These are phyloP conservation scores for Leishmania tropica DNA, from an alignment of 208 protist genomes.

Conservation along the genomic window DNA sequence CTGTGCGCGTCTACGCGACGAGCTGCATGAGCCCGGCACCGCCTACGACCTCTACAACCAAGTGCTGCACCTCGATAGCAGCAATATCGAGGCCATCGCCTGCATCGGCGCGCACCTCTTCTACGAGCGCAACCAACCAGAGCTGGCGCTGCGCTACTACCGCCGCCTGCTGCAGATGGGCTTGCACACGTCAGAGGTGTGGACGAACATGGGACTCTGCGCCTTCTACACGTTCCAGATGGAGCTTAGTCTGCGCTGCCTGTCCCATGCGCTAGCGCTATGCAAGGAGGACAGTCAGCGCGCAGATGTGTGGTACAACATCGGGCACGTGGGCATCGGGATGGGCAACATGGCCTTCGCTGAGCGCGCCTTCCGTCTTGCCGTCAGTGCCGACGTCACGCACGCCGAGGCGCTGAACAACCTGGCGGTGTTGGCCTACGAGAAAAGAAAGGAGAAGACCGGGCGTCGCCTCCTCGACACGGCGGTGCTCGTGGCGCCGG, in stretches of 20 bases:
- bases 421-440: slow-evolving; percentile 82
- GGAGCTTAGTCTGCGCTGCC: slow-evolving; percentile 93
- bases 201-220: slow-evolving; percentile 96
- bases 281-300: slow-evolving; percentile 67
- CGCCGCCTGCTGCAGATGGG: slow-evolving; percentile 95
- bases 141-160: slow-evolving; percentile 94
- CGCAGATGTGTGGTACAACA: slow-evolving; percentile 96
- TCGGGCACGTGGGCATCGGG: slow-evolving; percentile 93
- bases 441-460: slow-evolving; percentile 44
- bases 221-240: slow-evolving; percentile 94
- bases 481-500: slow-evolving; percentile 66
- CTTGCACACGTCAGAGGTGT: slow-evolving; percentile 91
- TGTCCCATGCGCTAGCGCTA: slow-evolving; percentile 85
- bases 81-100: slow-evolving; percentile 94
- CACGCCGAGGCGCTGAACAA: slow-evolving; percentile 96
- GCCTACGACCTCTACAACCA: slow-evolving; percentile 82
- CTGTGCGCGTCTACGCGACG: slow-evolving; percentile 91
- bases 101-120: slow-evolving; percentile 95
- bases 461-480: slow-evolving; percentile 72
- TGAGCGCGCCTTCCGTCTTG: slow-evolving; percentile 93
- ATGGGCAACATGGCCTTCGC: slow-evolving; percentile 92
- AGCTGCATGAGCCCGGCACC: slow-evolving; percentile 84
- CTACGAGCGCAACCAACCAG: slow-evolving; percentile 94
- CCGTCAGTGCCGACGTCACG: slow-evolving; percentile 80
- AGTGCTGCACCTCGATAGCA: slow-evolving; percentile 87